Evolutionary conservation across 805 yeast genomes (phyloP).

Genomic region (Ascoidea asiatica): DNA sequence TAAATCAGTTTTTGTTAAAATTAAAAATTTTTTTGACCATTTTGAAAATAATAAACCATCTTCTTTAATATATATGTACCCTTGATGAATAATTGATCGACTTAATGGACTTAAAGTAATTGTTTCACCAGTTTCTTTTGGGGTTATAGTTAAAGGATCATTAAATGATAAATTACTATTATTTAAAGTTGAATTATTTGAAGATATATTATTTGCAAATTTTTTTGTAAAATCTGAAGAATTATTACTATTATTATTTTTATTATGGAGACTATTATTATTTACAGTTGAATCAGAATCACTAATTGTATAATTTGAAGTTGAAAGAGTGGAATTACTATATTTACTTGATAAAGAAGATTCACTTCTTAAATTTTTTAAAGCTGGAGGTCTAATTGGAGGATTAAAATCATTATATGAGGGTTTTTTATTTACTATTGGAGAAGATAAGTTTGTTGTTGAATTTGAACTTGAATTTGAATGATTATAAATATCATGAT

Average conservation of each 20-base stretch:
- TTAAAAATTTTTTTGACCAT: constrained; percentile 10
- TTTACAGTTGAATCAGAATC: too few relatives aligned
- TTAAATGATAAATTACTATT: too few relatives aligned
- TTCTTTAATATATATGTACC: constrained; percentile 9
- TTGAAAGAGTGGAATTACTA: neutral
- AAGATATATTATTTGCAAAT: too few relatives aligned
- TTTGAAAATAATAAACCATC: constrained; percentile 11
- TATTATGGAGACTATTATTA: too few relatives aligned
- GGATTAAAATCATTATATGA: too few relatives aligned
- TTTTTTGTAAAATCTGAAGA: too few relatives aligned
- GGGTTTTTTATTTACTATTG: neutral
- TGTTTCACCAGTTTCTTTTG: neutral
- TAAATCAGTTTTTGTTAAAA: constrained; percentile 8
- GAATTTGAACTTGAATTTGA: neutral
- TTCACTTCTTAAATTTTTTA: too few relatives aligned
- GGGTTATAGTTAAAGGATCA: neutral
- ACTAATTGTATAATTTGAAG: too few relatives aligned
- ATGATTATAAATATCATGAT: too few relatives aligned
- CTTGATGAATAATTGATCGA: constrained; percentile 9
- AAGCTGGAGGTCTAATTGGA: too few relatives aligned
- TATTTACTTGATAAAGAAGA: neutral
- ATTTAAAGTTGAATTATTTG: too few relatives aligned
- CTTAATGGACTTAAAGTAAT: constrained; percentile 3
- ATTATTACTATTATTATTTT: too few relatives aligned
- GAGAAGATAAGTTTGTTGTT: neutral